These are phyloP conservation scores for Stevia rebaudiana DNA, from an alignment of 140 eudicot genomes.

Conservation along the genomic window DNA sequence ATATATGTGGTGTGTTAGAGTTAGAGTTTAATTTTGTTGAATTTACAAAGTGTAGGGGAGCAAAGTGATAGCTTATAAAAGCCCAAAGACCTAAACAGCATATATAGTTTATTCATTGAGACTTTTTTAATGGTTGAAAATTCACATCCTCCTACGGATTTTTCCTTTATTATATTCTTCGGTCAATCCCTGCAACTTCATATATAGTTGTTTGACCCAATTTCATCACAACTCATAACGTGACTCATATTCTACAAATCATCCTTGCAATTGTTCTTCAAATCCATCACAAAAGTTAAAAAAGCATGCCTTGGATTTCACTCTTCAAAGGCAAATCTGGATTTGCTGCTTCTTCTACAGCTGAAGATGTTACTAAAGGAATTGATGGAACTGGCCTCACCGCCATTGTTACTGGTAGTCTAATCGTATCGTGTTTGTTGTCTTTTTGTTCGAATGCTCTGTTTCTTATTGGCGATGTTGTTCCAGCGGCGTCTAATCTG, in stretches of 20 bases:
- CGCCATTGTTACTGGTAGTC: slow-evolving; percentile 53
- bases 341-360: slow-evolving; percentile 43
- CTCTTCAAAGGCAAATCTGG: slow-evolving; percentile 45
- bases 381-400: slow-evolving; percentile 51
- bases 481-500: not conserved
- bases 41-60: slow-evolving; percentile 5
- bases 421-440: not conserved
- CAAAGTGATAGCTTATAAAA: not conserved
- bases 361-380: slow-evolving; percentile 53
- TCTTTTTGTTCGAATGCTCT: not conserved
- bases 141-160: not conserved
- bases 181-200: not conserved
- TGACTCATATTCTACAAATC: not conserved
- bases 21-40: not conserved
- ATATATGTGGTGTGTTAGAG: too few species aligned
- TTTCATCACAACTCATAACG: not conserved
- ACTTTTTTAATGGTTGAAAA: slow-evolving; percentile 1
- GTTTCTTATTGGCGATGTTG: not conserved
- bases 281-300: not conserved
- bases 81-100: not conserved
- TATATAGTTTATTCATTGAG: slow-evolving; percentile 10
- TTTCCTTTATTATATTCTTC: not conserved
- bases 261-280: not conserved
- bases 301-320: slow-evolving; percentile 32
- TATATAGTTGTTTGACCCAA: slow-evolving; percentile 1